phyloP scores from a whole-genome alignment of 108 stramenopile species.

The Nannochloropsis granulata region DNA sequence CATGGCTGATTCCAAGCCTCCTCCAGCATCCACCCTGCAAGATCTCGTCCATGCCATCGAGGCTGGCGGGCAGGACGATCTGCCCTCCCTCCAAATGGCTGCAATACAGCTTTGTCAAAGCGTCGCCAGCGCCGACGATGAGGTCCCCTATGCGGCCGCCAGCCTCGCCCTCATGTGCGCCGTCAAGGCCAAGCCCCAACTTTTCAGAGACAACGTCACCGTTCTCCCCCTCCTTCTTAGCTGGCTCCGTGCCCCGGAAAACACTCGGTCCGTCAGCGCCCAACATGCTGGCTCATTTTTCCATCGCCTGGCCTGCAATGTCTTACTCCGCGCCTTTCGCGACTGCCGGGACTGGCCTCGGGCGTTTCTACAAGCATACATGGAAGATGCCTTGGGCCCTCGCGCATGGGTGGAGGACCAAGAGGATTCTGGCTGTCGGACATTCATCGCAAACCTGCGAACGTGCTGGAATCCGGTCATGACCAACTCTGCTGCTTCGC shows the following conservation, averaged over 20 bases:
- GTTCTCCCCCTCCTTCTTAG: background rate
- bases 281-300: background rate
- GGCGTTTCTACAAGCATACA: background rate
- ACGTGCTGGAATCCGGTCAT: background rate
- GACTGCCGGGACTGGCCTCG: background rate
- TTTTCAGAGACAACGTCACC: background rate
- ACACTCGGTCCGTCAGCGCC: background rate
- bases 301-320: background rate
- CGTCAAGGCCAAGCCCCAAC: background rate
- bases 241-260: background rate
- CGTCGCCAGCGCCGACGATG: background rate
- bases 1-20: background rate
- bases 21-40: background rate
- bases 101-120: background rate
- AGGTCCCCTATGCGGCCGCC: background rate
- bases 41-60: background rate
- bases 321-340: background rate
- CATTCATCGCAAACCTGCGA: background rate
- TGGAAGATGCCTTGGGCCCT: background rate
- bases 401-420: background rate
- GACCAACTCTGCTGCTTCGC: background rate
- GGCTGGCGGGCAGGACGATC: background rate
- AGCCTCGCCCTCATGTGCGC: background rate
- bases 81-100: background rate
- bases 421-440: background rate